phyloP scores from a whole-genome alignment of 768 basidiomycete genomes.

The Russula sp. region DNA sequence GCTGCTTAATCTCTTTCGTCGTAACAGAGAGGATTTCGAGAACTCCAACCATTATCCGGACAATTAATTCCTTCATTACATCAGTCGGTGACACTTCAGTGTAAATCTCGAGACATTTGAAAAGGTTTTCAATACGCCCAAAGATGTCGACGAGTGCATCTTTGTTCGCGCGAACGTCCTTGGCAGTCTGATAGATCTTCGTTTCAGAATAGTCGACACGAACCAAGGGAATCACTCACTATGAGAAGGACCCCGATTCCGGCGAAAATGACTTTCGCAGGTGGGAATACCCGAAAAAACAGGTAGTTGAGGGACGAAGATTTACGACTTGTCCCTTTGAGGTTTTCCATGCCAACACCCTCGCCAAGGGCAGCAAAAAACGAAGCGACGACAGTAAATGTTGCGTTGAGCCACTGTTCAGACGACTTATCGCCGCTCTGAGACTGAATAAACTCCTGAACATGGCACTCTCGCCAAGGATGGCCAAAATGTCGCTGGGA shows the following conservation, averaged over 20 bases:
- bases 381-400: neutral
- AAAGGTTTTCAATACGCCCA: neutral
- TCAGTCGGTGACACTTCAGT: neutral
- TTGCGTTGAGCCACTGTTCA: neutral
- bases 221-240: neutral
- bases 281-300: neutral
- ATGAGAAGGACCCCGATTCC: conserved; percentile 1
- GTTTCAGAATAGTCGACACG: neutral
- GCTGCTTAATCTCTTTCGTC: neutral
- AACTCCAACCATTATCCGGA: neutral
- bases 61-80: neutral
- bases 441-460: neutral
- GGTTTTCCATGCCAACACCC: neutral
- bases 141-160: conserved; percentile 1
- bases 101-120: neutral
- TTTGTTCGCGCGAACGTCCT: neutral
- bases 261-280: neutral
- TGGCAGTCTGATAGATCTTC: neutral
- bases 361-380: neutral
- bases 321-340: neutral
- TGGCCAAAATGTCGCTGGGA: neutral
- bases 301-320: neutral
- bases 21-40: conserved; percentile 1
- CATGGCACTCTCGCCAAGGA: neutral
- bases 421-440: neutral